These are phyloP conservation scores for Bjerkandera adusta DNA, from an alignment of 1,284 basidiomycete species.

Conservation along the genomic window DNA sequence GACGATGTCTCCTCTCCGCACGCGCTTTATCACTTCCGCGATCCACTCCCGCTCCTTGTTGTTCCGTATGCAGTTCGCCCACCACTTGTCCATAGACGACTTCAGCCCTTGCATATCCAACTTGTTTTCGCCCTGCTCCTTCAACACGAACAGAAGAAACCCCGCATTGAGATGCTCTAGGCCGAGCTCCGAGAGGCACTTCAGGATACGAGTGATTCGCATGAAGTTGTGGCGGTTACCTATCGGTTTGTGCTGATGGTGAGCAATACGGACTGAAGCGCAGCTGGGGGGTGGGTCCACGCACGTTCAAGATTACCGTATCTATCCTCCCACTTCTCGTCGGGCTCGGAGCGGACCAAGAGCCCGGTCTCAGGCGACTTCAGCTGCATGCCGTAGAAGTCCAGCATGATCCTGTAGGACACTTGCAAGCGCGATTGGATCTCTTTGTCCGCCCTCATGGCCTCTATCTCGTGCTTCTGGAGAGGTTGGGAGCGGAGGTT, in stretches of 20 bases:
- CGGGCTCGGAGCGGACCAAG: constrained; percentile 36
- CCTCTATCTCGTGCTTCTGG: constrained; percentile 58
- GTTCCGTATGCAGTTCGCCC: constrained; percentile 71
- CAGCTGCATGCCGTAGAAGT: constrained; percentile 73
- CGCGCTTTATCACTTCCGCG: constrained; percentile 43
- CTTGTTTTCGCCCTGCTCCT: constrained; percentile 63
- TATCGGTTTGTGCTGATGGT: constrained; percentile 29
- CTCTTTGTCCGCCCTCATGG: constrained; percentile 52
- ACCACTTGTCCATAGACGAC: constrained; percentile 74
- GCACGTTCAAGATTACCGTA: constrained; percentile 67
- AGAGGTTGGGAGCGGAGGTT: constrained; percentile 67
- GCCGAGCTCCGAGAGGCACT: constrained; percentile 69
- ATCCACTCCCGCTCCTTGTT: constrained; percentile 57
- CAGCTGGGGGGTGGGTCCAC: constrained; percentile 26
- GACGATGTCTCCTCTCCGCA: constrained; percentile 39
- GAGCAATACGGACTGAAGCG: not conserved
- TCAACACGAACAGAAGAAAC: constrained; percentile 67
- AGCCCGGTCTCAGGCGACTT: constrained; percentile 54
- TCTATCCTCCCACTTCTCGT: constrained; percentile 45
- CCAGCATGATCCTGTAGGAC: constrained; percentile 71
- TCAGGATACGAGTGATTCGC: constrained; percentile 75
- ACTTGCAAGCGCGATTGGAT: constrained; percentile 51
- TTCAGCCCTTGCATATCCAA: constrained; percentile 48
- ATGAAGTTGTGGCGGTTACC: constrained; percentile 73
- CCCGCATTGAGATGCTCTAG: constrained; percentile 62